Conservation (phyloP, 306 rosid genomes). For the Cajanus cajan region DNA sequence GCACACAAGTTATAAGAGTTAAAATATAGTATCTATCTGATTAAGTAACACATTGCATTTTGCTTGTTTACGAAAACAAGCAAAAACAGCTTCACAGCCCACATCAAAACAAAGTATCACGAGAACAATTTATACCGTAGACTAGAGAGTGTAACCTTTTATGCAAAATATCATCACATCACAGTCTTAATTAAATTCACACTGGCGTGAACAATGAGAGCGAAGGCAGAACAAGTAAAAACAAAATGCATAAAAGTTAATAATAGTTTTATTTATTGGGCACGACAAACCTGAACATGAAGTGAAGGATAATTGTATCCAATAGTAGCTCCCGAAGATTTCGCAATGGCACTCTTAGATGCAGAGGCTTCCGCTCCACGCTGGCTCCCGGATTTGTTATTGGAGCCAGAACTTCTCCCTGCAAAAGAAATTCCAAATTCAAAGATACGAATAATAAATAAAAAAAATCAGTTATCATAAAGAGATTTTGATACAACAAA, state of each 20-base stretch:
- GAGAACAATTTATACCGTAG: not conserved
- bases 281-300: slow-evolving; percentile 53
- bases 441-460: not conserved
- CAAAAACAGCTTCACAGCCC: not conserved
- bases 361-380: slow-evolving; percentile 49
- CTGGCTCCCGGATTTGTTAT: slow-evolving; percentile 40
- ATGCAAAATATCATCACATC: not conserved
- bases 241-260: not conserved
- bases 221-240: not conserved
- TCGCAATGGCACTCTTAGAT: slow-evolving; percentile 36
- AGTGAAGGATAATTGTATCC: slow-evolving; percentile 63
- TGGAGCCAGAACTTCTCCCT: slow-evolving; percentile 53
- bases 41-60: not conserved
- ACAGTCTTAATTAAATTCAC: not conserved
- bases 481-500: not conserved
- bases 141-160: not conserved
- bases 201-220: not conserved
- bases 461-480: not conserved
- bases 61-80: not conserved
- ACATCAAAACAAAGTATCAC: not conserved
- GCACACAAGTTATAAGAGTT: not conserved
- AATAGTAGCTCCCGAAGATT: slow-evolving; percentile 42
- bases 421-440: slow-evolving; percentile 28
- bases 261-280: not conserved
- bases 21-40: not conserved